Evolutionary conservation across 2,329 filamentous ascomycete species (phyloP).

Genomic region (Phyllachora maydis): DNA sequence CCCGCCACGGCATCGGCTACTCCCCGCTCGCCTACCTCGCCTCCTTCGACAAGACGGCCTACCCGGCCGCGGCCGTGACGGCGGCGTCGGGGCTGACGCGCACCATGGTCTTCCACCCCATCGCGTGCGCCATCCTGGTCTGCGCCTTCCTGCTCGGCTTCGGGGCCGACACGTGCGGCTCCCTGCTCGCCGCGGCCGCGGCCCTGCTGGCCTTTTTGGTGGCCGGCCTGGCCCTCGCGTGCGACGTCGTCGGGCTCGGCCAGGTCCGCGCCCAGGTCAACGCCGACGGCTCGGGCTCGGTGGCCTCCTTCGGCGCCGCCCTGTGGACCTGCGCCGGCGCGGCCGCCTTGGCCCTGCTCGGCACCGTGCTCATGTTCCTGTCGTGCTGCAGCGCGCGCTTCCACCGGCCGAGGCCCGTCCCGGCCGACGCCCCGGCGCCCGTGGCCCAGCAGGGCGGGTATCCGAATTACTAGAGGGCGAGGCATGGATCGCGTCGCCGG

Average conservation of each 20-base stretch:
- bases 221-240: slow-evolving; percentile 23
- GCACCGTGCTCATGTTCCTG: slow-evolving; percentile 34
- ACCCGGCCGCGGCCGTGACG: no score
- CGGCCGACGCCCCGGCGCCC: no score
- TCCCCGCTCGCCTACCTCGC: no score
- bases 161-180: slow-evolving; percentile 27
- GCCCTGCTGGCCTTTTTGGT: slow-evolving; percentile 26
- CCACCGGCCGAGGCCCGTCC: slow-evolving; percentile 14
- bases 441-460: no score
- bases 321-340: slow-evolving; percentile 39
- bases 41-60: no score
- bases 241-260: slow-evolving; percentile 36
- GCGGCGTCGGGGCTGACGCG: slow-evolving; percentile 30
- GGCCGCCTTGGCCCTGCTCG: slow-evolving; percentile 31
- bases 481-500: no score
- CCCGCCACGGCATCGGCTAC: no score
- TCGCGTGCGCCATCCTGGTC: slow-evolving; percentile 35
- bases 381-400: slow-evolving; percentile 35
- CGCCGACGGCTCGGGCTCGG: slow-evolving; percentile 13
- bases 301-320: slow-evolving; percentile 28
- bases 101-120: slow-evolving; percentile 41
- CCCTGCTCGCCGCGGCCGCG: slow-evolving; percentile 26
- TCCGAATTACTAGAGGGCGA: no score
- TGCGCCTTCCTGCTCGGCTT: slow-evolving; percentile 34
- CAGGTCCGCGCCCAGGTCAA: slow-evolving; percentile 33